phyloP scores from a whole-genome alignment of 495 filamentous ascomycete species.

The Melanomma pulvis-pyrius region DNA sequence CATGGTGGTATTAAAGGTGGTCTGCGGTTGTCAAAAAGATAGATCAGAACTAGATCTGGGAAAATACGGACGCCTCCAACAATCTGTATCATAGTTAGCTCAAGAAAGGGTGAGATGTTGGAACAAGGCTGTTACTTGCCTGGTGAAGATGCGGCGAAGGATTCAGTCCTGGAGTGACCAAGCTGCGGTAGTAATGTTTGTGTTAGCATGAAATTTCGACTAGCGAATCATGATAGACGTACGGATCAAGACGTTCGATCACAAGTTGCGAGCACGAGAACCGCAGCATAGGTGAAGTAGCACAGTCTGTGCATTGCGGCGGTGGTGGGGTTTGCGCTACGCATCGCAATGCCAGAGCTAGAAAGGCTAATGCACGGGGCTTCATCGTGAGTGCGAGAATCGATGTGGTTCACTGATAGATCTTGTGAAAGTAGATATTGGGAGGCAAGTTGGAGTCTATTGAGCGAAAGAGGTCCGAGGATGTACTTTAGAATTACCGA shows the following conservation, averaged over 20 bases:
- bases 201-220: not conserved
- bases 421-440: too few relatives aligned
- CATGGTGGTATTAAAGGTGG: slow-evolving; percentile 28
- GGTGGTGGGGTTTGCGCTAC: not conserved
- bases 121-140: slow-evolving; percentile 42
- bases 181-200: not conserved
- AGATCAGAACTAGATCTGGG: not conserved
- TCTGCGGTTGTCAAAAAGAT: not conserved
- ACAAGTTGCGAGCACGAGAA: slow-evolving; percentile 14
- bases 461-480: too few relatives aligned
- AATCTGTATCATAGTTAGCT: not conserved
- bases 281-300: slow-evolving; percentile 3
- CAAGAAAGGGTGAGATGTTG: not conserved
- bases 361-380: not conserved
- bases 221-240: not conserved
- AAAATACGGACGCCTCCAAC: not conserved
- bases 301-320: not conserved
- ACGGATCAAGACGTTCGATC: slow-evolving; percentile 21
- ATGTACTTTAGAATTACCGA: too few relatives aligned
- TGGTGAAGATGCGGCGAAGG: slow-evolving; percentile 49
- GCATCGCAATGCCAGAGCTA: not conserved
- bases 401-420: too few relatives aligned
- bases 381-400: not conserved
- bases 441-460: too few relatives aligned
- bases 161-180: slow-evolving; percentile 16